phyloP scores from a whole-genome alignment of 2,329 filamentous ascomycete genomes.

The Phaeosphaeriaceae sp. region DNA sequence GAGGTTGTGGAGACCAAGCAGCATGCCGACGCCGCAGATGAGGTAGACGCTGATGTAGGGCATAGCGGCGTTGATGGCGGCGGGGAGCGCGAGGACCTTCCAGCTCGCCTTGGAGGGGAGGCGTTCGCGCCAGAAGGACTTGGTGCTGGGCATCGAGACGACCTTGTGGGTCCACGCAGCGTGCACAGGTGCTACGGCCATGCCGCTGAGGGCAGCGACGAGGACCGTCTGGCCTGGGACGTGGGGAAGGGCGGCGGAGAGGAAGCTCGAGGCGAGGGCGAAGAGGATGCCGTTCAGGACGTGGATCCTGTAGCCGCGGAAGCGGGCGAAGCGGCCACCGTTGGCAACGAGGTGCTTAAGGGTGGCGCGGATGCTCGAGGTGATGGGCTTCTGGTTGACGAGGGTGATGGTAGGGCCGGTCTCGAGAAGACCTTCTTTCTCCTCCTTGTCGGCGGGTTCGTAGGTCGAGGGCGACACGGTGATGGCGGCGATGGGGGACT shows the following conservation, averaged over 20 bases:
- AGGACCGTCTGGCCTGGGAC: conserved; percentile 58
- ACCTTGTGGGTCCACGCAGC: conserved; percentile 87
- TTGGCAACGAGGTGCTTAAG: conserved; percentile 67
- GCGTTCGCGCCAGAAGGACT: conserved; percentile 66
- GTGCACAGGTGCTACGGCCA: conserved; percentile 71
- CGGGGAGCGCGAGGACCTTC: conserved; percentile 72
- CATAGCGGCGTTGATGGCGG: conserved; percentile 67
- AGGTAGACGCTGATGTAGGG: conserved; percentile 62
- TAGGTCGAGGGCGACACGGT: conserved; percentile 56
- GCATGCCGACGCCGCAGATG: conserved; percentile 52
- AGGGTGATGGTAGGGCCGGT: conserved; percentile 49
- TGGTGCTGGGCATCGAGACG: conserved; percentile 72
- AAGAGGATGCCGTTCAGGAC: conserved; percentile 46
- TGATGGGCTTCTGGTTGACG: conserved; percentile 65
- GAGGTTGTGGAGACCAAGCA: conserved; percentile 47
- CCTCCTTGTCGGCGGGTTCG: conserved; percentile 51
- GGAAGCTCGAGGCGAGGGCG: conserved; percentile 51
- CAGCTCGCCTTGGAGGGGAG: conserved; percentile 72
- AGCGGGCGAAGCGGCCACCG: conserved; percentile 69
- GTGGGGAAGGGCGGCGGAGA: conserved; percentile 52
- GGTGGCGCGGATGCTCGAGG: conserved; percentile 64
- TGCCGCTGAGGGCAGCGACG: conserved; percentile 62
- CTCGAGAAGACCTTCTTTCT: conserved; percentile 49
- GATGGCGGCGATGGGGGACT: conserved; percentile 63
- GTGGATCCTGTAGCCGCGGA: conserved; percentile 70